Base-by-base conservation (phyloP, 306 rosid species). In the Cicer bijugum region DNA sequence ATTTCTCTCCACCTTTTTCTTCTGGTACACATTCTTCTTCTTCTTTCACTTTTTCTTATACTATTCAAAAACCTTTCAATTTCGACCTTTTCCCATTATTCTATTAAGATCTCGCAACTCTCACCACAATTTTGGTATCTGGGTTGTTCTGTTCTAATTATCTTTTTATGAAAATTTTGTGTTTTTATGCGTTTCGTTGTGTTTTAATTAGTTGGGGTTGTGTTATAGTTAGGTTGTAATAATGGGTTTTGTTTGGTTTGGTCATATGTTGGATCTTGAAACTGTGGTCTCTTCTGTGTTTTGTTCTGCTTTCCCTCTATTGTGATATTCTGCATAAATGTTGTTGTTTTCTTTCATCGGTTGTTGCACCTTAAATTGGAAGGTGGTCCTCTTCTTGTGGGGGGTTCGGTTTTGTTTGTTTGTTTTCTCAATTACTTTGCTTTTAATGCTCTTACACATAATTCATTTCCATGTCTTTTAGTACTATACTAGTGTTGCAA, bases 181-280 rank as follows among this genome's bases (percentile, higher is more conserved):
- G 12, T 35, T 11, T 56, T 16, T 55, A 12, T 4, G 23, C 17
- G 59, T 7, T 6, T 1, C 28, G 61, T 4, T 76, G 9, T 60
- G 68, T 70, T 73, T 71, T 55, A 4, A 9, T 8, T 53, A 74
- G 17, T 38, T 20, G 11, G 40, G 71, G 12, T 53, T 17, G 59
- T 55, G 15, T 78, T 74, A 17, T 46, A 47, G 7, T 40, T 19
- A 33, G 67, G 52, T 80, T 52, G n/a, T 62, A 28, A 55, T 78
- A 2, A n/a, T 50, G 77, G 42, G 46, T 15, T 80, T 80, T 68
- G 52, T 64, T 63, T 63, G 58, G 42, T 67, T 74, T 64, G 17
- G 40, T 50, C 52, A 61, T 40, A 70, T 69, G 61, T 77, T 85
- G 86, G 86, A 87, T 89, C 87, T 85, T 76, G 71, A 71, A 73